phyloP scores from a whole-genome alignment of 306 rosid species.

The Herpetospermum pedunculosum region DNA sequence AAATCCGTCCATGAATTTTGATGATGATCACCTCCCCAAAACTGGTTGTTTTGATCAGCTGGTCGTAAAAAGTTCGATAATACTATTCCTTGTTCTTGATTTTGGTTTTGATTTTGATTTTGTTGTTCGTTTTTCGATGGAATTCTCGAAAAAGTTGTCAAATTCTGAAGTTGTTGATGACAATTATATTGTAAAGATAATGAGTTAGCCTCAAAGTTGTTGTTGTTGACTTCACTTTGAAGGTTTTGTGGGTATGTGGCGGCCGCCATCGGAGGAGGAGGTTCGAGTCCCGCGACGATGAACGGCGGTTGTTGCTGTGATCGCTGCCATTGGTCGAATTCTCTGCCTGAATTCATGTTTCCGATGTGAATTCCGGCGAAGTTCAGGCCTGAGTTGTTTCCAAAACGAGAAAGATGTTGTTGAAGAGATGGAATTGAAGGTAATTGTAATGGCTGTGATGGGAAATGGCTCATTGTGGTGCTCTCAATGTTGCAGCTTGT shows the following conservation, averaged over 20 bases:
- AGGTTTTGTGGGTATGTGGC: background rate
- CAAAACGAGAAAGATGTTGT: slow-evolving; percentile 46
- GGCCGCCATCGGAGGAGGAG: too few relatives aligned
- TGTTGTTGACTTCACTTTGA: background rate
- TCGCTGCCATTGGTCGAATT: background rate
- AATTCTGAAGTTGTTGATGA: background rate
- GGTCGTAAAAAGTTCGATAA: background rate
- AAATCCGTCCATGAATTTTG: slow-evolving; percentile 10
- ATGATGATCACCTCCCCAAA: background rate
- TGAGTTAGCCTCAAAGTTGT: background rate
- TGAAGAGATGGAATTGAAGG: slow-evolving; percentile 49
- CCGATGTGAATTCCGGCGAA: background rate
- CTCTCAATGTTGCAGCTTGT: background rate
- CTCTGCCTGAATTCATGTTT: background rate
- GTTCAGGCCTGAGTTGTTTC: background rate
- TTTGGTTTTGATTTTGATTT: background rate
- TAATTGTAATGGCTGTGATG: slow-evolving; percentile 28
- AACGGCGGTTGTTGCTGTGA: background rate
- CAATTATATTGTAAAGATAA: background rate
- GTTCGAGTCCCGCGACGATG: slow-evolving; percentile 1
- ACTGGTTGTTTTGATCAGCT: background rate
- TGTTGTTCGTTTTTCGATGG: background rate
- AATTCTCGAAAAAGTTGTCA: background rate
- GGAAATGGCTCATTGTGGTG: slow-evolving; percentile 28
- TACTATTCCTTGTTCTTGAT: background rate